Conservation (phyloP, 345 rosid genomes). For the Firmiana major region DNA sequence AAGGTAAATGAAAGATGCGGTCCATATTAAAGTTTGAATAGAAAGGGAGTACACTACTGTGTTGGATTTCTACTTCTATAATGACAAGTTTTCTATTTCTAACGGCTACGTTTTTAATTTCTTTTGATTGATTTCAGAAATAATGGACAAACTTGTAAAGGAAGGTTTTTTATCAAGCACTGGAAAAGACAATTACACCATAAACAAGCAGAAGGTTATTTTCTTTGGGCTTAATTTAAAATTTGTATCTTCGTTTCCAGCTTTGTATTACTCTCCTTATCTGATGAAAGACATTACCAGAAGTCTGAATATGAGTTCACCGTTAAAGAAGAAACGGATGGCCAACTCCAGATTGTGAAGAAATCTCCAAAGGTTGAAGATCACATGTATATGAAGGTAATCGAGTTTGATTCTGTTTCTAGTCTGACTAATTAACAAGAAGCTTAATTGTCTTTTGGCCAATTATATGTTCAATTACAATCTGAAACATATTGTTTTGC, state of each 20-base stretch:
- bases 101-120: constrained; percentile 7
- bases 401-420: constrained; percentile 1
- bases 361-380: constrained; percentile 49
- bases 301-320: constrained; percentile 47
- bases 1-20: constrained; percentile 50
- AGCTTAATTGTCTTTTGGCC: background rate
- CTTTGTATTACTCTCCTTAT: constrained; percentile 2
- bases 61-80: constrained; percentile 4
- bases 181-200: constrained; percentile 60
- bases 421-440: background rate
- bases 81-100: background rate
- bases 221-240: background rate
- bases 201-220: constrained; percentile 55
- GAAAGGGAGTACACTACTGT: background rate
- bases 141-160: constrained; percentile 71
- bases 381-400: constrained; percentile 75
- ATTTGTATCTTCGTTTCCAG: constrained; percentile 4
- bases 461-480: background rate
- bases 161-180: constrained; percentile 57
- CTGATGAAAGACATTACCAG: constrained; percentile 31
- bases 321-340: constrained; percentile 78
- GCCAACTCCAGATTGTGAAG: constrained; percentile 30
- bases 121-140: constrained; percentile 51
- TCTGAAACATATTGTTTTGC: background rate
- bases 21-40: constrained; percentile 13